These are phyloP conservation scores for Termitomyces sp. DNA, from an alignment of 768 basidiomycete genomes.

Conservation along the genomic window DNA sequence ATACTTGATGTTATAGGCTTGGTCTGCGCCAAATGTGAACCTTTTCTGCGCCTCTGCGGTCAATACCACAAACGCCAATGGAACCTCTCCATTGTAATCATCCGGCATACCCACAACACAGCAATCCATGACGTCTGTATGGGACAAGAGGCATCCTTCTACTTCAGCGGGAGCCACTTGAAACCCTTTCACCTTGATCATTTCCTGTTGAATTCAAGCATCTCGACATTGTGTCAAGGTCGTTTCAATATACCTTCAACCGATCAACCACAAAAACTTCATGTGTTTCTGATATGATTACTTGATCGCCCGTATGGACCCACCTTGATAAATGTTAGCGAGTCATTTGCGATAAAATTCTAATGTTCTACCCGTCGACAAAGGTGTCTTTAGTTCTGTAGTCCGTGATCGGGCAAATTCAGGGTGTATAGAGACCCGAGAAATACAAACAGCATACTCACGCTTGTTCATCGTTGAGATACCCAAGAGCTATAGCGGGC, in stretches of 20 bases:
- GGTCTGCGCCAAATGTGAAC: conserved; percentile 20
- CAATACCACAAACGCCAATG: conserved; percentile 60
- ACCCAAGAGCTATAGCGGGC: conserved; percentile 37
- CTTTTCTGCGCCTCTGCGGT: conserved; percentile 32
- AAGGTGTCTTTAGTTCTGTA: conserved; percentile 58
- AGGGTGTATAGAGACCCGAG: not conserved
- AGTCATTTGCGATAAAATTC: not conserved
- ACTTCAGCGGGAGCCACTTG: conserved; percentile 55
- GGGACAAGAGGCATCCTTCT: conserved; percentile 44
- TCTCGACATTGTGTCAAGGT: not conserved
- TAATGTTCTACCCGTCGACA: conserved; percentile 42
- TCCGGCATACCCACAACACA: conserved; percentile 63
- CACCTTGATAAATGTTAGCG: conserved; percentile 35
- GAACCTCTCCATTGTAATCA: conserved; percentile 61
- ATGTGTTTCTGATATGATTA: conserved; percentile 40
- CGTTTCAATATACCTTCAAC: conserved; percentile 42
- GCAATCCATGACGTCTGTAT: conserved; percentile 53
- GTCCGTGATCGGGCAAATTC: not conserved
- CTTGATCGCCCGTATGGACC: conserved; percentile 64
- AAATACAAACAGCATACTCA: conserved; percentile 27
- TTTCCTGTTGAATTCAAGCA: conserved; percentile 37
- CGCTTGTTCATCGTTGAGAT: conserved; percentile 50
- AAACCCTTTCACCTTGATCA: conserved; percentile 64
- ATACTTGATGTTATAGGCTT: conserved; percentile 28
- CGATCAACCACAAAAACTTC: conserved; percentile 60